phyloP scores from a whole-genome alignment of 2,329 filamentous ascomycete genomes.

The Rhynchosporium secalis region DNA sequence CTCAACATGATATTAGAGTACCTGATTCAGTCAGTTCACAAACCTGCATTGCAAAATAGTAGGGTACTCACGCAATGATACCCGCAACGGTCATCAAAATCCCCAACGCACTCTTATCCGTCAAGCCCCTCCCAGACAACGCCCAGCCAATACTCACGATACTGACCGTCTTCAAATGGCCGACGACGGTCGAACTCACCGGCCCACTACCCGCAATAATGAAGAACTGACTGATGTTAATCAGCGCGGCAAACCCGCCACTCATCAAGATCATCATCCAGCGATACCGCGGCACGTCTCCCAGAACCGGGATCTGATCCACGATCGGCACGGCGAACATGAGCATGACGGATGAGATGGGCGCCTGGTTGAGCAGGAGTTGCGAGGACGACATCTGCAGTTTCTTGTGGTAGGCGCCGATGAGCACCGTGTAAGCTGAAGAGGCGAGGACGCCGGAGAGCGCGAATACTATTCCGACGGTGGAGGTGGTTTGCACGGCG shows the following conservation, averaged over 20 bases:
- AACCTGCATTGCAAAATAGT: background rate
- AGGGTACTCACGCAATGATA: constrained; percentile 30
- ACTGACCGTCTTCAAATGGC: constrained; percentile 44
- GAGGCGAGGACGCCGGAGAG: constrained; percentile 58
- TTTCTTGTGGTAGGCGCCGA: constrained; percentile 46
- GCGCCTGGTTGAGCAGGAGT: constrained; percentile 47
- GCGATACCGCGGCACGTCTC: constrained; percentile 37
- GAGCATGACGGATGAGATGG: constrained; percentile 45
- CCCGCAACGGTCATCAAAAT: constrained; percentile 33
- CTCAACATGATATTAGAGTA: constrained; percentile 36
- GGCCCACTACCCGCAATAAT: constrained; percentile 41
- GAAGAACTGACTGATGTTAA: constrained; percentile 39
- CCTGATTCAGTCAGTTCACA: constrained; percentile 17
- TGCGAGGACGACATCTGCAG: constrained; percentile 47
- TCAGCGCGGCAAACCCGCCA: constrained; percentile 44
- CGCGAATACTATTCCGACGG: constrained; percentile 61
- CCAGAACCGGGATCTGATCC: constrained; percentile 42
- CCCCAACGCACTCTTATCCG: constrained; percentile 30
- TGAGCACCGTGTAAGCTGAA: constrained; percentile 37
- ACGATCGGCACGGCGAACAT: constrained; percentile 46
- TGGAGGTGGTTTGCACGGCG: constrained; percentile 52
- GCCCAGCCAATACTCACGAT: constrained; percentile 35
- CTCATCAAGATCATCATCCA: constrained; percentile 44
- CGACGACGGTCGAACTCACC: constrained; percentile 46
- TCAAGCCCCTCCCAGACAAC: constrained; percentile 27